These are phyloP conservation scores for Aspergillus bertholletiae DNA, from an alignment of 495 filamentous ascomycete genomes.

Conservation along the genomic window DNA sequence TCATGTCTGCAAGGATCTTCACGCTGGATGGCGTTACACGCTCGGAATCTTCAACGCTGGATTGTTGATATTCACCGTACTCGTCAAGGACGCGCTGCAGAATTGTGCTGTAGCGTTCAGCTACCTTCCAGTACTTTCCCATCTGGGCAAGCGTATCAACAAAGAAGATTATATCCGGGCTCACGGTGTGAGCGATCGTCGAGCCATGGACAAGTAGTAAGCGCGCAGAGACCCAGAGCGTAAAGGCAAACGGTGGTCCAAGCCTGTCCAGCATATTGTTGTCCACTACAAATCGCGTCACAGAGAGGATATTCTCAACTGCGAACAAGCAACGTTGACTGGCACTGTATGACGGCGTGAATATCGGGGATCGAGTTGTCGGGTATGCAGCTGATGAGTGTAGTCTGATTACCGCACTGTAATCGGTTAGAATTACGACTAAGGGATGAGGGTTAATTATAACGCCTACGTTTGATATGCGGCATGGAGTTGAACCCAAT, in stretches of 20 bases:
- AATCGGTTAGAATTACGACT: conserved; percentile 11
- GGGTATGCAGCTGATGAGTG: conserved; percentile 93
- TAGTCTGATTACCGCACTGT: conserved; percentile 77
- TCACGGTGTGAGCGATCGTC: conserved; percentile 77
- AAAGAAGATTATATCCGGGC: conserved; percentile 71
- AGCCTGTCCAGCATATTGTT: conserved; percentile 74
- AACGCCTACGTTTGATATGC: conserved; percentile 69
- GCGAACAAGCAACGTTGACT: conserved; percentile 76
- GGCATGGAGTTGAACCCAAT: conserved; percentile 88
- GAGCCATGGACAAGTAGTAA: conserved; percentile 82
- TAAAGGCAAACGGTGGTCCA: conserved; percentile 84
- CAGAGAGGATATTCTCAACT: conserved; percentile 76
- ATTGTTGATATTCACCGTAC: conserved; percentile 70
- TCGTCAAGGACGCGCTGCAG: conserved; percentile 81
- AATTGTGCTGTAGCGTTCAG: conserved; percentile 75
- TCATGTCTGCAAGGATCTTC: conserved; percentile 85
- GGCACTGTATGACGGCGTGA: conserved; percentile 79
- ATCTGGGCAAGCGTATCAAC: conserved; percentile 76
- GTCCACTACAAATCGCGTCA: conserved; percentile 69
- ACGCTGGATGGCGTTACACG: conserved; percentile 77
- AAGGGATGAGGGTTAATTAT: conserved; percentile 6
- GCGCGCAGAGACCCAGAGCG: conserved; percentile 87
- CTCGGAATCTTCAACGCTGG: conserved; percentile 52
- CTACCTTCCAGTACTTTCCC: conserved; percentile 80
- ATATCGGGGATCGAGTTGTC: conserved; percentile 78